These are phyloP conservation scores for Eremochloa ophiuroides DNA, from an alignment of 176 grass and related monocot species.

Conservation along the genomic window DNA sequence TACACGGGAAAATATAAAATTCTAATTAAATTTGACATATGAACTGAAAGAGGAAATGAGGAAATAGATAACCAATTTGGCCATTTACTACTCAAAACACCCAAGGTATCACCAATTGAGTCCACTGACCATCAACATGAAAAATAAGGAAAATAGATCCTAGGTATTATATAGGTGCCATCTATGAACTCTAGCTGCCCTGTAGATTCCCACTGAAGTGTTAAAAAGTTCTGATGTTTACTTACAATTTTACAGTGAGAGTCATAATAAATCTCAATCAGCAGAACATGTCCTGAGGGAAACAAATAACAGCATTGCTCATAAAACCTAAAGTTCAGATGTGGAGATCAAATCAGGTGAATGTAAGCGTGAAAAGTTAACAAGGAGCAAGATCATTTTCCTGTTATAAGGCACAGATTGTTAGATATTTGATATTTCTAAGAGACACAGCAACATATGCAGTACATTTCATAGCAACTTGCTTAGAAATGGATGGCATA, in stretches of 20 bases:
- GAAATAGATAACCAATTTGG: background rate
- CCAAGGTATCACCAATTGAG: background rate
- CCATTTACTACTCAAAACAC: slow-evolving; percentile 7
- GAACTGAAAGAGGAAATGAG: slow-evolving; percentile 2
- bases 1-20: background rate
- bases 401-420: background rate
- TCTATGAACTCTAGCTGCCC: background rate
- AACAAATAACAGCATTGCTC: background rate
- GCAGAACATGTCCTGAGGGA: background rate
- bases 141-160: background rate
- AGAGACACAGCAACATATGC: background rate
- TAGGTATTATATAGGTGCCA: background rate
- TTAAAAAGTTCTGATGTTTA: background rate
- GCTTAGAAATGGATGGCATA: background rate
- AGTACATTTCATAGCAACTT: background rate
- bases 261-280: background rate
- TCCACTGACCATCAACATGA: background rate
- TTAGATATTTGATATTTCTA: no score
- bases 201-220: background rate
- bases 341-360: background rate
- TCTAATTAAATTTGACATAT: background rate
- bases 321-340: background rate
- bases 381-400: background rate
- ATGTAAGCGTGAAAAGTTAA: background rate
- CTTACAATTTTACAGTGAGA: no score